Evolutionary conservation across 1,139 yeast genomes (phyloP), one percentile per base, ranked within the genome.

Genomic region (Blastobotrys indianensis): DNA sequence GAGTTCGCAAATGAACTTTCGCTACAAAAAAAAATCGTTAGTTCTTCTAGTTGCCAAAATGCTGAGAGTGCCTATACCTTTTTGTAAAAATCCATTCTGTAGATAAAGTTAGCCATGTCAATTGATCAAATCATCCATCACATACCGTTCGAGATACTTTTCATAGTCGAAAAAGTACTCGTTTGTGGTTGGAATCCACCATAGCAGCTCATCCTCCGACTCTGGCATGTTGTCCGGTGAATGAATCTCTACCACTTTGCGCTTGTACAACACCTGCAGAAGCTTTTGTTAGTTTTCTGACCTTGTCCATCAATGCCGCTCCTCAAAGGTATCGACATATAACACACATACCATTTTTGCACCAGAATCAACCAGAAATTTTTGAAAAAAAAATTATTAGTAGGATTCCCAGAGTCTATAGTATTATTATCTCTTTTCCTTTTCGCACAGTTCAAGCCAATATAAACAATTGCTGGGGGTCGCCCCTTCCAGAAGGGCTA

Each of bases 1-100:
- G 47, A 92, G 83, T 68, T 92, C 98, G 68, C 97, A 92, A 5
- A 88, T 94, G 67, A 92, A 92, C 62, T 86, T 84, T 54, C 80
- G 79, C 50, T 80, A 76, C 37, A 34, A 16, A n/a, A n/a, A n/a
- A n/a, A n/a, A 11, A 32, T 30, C 10, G 39, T 36, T 42, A 35
- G 39, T 36, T 20, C 20, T 39, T 31, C 17, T 35, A n/a, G 36
- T 5, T 13, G 36, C 20, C 10, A 12, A 33, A 17, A 31, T 17
- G 34, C 13, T 28, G 8, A 23, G 30, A 13, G 12, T 6, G 9
- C 10, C 32, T 55, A 32, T 47, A 57, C 60, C 48, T 57, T 60
- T 39, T 54, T 56, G 55, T 68, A 68, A 53, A 66, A 69, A 51
- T 69, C 72, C 58, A 68, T 54, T 17, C 68, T 48, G 39, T n/a